Evolutionary conservation across 192 early-diverging fungal species (phyloP).

Genomic region (Linnemannia exigua): DNA sequence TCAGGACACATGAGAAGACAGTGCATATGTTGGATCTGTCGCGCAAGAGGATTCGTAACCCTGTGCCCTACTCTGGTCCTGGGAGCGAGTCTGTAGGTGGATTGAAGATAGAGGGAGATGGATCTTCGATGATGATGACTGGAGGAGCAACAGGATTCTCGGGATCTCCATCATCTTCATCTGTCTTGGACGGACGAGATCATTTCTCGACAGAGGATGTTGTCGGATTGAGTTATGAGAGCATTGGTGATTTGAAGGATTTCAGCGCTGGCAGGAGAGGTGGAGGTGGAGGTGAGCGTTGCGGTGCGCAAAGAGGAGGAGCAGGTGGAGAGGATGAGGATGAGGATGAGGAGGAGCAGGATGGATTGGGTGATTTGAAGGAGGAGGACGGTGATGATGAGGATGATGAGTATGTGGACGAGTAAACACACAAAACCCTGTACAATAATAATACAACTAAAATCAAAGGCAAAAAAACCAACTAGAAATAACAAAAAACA

Average conservation of each 20-base stretch:
- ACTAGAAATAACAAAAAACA: background rate
- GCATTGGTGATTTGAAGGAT: background rate
- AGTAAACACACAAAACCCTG: background rate
- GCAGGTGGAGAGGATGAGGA: background rate
- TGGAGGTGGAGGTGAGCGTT: constrained; percentile 4
- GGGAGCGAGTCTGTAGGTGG: background rate
- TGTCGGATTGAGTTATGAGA: constrained; percentile 17
- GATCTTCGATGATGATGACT: background rate
- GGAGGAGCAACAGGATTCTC: background rate
- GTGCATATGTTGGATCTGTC: constrained; percentile 51
- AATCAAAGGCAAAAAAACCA: background rate
- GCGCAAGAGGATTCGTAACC: constrained; percentile 43
- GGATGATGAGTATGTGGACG: constrained; percentile 21
- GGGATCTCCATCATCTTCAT: background rate
- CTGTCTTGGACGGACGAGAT: background rate
- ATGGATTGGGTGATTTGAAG: background rate
- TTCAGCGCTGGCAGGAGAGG: background rate
- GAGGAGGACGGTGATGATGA: constrained; percentile 14
- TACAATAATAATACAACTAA: too few relatives aligned
- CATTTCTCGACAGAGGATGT: background rate
- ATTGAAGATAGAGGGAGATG: background rate
- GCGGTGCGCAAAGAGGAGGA: background rate
- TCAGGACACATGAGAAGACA: constrained; percentile 83
- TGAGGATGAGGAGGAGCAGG: constrained; percentile 13
- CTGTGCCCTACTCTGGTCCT: constrained; percentile 9